Percentiles rank a stretch among this genome's conserved stretches.
These are phyloP conservation scores for Albatrellus ellisii DNA, from an alignment of 768 basidiomycete genomes.

Conservation along the genomic window DNA sequence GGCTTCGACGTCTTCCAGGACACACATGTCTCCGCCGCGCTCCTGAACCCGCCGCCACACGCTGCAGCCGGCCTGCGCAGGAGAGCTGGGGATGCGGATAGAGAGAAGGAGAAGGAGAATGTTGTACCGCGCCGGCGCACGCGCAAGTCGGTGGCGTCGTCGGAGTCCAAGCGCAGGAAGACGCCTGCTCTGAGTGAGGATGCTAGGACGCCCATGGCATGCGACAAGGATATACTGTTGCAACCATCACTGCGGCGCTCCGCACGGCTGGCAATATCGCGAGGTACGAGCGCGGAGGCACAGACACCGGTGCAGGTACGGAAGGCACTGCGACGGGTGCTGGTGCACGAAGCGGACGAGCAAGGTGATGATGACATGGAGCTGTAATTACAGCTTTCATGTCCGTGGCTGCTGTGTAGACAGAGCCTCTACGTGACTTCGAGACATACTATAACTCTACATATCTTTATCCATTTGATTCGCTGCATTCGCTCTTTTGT, in stretches of 20 bases:
- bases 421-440: too few relatives aligned
- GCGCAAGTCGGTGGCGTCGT: not conserved
- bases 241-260: not conserved
- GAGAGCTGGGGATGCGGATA: constrained; percentile 1
- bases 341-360: not conserved
- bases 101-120: constrained; percentile 13
- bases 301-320: not conserved
- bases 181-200: not conserved
- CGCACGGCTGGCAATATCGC: not conserved
- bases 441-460: too few relatives aligned
- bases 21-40: constrained; percentile 10
- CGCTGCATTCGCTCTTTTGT: too few relatives aligned
- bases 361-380: not conserved
- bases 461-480: too few relatives aligned
- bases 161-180: not conserved
- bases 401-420: too few relatives aligned
- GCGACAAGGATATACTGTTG: not conserved
- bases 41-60: constrained; percentile 6
- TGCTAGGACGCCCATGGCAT: not conserved
- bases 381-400: too few relatives aligned
- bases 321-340: not conserved
- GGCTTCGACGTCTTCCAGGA: constrained; percentile 14
- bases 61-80: constrained; percentile 2
- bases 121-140: constrained; percentile 5
- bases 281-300: not conserved